A percentile compares a stretch with the other conserved stretches of the same genome.
phyloP scores from a whole-genome alignment of 345 rosid genomes.

The Kernera saxatilis region DNA sequence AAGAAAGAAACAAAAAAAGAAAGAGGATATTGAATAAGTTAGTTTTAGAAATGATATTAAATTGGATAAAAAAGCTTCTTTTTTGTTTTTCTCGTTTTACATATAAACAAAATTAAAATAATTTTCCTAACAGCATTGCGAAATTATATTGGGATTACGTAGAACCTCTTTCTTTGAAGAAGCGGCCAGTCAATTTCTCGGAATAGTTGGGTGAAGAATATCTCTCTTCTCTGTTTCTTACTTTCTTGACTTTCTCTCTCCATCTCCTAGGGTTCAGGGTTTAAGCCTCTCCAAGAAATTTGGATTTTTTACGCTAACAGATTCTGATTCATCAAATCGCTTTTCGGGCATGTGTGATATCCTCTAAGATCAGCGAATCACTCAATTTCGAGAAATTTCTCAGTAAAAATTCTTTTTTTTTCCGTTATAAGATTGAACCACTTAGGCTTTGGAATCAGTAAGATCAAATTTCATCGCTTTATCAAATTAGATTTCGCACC shows the following conservation, averaged over 20 bases:
- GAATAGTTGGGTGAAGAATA: constrained; percentile 6
- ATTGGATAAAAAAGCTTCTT: not conserved
- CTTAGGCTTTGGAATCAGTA: not conserved
- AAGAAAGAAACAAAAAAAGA: not conserved
- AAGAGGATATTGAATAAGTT: not conserved
- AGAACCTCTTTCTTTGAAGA: not conserved
- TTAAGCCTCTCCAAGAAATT: constrained; percentile 18
- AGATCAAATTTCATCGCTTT: constrained; percentile 6
- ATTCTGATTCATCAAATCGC: not conserved
- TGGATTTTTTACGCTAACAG: constrained; percentile 15
- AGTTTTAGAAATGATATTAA: not conserved
- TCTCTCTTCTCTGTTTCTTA: constrained; percentile 2
- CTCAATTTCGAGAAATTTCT: not conserved
- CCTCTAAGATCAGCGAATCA: constrained; percentile 2
- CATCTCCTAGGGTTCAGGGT: constrained; percentile 19
- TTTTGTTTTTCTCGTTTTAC: too few relatives aligned
- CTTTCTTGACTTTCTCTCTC: not conserved
- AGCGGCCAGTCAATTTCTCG: constrained; percentile 8
- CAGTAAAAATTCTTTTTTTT: not conserved
- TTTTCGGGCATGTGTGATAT: not conserved
- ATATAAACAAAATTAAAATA: not conserved
- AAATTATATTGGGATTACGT: not conserved
- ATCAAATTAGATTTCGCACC: not conserved
- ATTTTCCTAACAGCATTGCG: not conserved
- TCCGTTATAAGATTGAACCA: not conserved